phyloP scores from a whole-genome alignment of 2,329 filamentous ascomycete genomes.

The Pseudogymnoascus verrucosus region DNA sequence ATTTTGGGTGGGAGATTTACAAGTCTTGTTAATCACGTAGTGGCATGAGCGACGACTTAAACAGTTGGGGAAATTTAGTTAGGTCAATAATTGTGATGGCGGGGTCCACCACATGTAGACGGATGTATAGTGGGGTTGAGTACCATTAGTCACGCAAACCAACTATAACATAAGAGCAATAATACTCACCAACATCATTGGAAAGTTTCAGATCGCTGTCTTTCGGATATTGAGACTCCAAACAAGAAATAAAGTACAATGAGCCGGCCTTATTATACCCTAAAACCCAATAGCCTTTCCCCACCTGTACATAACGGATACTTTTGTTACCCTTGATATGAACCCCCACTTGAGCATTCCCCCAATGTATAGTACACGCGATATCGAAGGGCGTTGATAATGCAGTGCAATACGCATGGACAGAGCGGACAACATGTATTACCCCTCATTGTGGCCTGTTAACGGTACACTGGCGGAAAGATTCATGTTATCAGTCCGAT shows the following conservation, averaged over 20 bases:
- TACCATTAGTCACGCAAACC: not conserved
- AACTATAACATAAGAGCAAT: not conserved
- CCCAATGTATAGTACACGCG: not conserved
- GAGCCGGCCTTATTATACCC: not conserved
- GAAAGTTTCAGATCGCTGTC: not conserved
- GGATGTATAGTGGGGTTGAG: conserved; percentile 3
- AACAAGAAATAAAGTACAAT: not conserved
- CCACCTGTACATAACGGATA: not conserved
- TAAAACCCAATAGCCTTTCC: not conserved
- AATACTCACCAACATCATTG: not conserved
- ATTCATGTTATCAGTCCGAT: conserved; percentile 19
- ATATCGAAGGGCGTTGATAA: not conserved
- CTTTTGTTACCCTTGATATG: not conserved
- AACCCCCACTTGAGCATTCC: not conserved
- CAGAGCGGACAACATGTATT: not conserved
- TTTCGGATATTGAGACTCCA: not conserved
- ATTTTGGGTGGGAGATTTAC: conserved; percentile 15
- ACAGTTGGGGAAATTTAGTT: not conserved
- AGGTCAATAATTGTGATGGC: not conserved
- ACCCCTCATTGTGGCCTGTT: not conserved
- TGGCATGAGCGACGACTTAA: not conserved
- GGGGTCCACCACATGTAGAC: not conserved
- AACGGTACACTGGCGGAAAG: not conserved
- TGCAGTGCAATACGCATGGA: not conserved
- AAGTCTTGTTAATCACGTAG: not conserved